These are phyloP conservation scores for Fusarium longipes DNA, from an alignment of 2,329 filamentous ascomycete genomes.

Conservation along the genomic window DNA sequence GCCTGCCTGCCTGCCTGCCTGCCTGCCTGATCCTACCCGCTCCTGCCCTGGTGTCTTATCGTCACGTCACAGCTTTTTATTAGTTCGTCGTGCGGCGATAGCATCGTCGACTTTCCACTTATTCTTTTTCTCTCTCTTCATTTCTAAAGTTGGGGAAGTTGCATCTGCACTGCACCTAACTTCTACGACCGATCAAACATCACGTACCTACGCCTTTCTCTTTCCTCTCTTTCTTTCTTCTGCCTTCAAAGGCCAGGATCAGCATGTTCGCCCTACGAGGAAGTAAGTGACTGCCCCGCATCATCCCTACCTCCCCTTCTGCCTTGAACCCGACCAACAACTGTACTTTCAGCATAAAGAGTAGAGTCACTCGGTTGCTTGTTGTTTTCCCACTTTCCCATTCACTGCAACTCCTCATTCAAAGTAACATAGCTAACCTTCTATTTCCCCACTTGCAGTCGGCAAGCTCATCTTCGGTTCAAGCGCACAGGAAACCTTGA, in stretches of 20 bases:
- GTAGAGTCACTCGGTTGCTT: background rate
- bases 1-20: conserved; percentile 4
- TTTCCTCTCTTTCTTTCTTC: conserved; percentile 2
- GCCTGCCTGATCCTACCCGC: conserved; percentile 27
- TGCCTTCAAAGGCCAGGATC: conserved; percentile 27
- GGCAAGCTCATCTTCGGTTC: conserved; percentile 93
- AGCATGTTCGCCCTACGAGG: conserved; percentile 56
- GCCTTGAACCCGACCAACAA: conserved; percentile 23
- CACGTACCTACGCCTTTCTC: conserved; percentile 9
- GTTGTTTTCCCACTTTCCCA: background rate
- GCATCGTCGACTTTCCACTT: conserved; percentile 27
- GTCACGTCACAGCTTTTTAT: conserved; percentile 35
- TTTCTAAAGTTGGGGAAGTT: background rate
- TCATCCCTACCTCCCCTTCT: conserved; percentile 31
- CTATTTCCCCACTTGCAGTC: conserved; percentile 62
- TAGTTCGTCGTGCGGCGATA: conserved; percentile 29
- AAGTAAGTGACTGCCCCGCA: conserved; percentile 49
- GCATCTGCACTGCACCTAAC: conserved; percentile 7
- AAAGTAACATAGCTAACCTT: conserved; percentile 27
- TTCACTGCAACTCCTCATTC: background rate
- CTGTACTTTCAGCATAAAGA: conserved; percentile 16
- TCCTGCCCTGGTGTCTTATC: conserved; percentile 32
- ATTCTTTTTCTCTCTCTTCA: conserved; percentile 11
- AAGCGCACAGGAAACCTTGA: conserved; percentile 88
- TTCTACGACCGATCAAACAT: conserved; percentile 8